Evolutionary conservation across 73 alveolate species (phyloP), one percentile per base, ranked within the genome.

Genomic region (Paraurostyla sp.): DNA sequence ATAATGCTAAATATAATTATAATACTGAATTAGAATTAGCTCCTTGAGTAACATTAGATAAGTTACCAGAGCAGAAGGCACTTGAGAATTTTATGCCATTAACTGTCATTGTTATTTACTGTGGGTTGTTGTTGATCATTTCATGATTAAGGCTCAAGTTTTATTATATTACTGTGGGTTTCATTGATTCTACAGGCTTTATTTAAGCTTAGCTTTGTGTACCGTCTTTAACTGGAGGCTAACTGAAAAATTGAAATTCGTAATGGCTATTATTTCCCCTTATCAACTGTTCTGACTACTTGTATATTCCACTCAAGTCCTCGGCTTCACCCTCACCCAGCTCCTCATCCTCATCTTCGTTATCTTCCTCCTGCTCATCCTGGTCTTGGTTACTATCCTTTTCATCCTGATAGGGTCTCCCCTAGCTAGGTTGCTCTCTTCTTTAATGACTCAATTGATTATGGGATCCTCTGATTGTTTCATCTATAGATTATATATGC

Each of bases 31-130:
- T 32, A 20, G 9, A 2, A 18, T 22, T n/a, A 29, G 3, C 22
- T 9, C 58, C 76, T 60, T 78, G 49, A 0, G 49, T 15, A 33
- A 87, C 93, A 20, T 46, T 30, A 23, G 71, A 29, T 15, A 87
- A 45, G 69, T 87, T 87, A 0, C 93, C 93, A 35, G 93, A 71
- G 41, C 86, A 63, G 52, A 87, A 87, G 23, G 33, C 40, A 27
- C 89, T 78, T 9, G 89, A 78, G 35, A 78, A 78, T 23, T 58
- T 78, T 46, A 78, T 38, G 18, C 82, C 87, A 48, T 73, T 71
- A 4, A 73, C 7, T 13, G 3, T 73, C 32, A 18, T 30, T 29
- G 16, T 11, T 13, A 73, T 73, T 50, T 73, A 45, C 87, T 73
- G 29, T 16, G 87, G 87, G 29, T 73, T 73, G 33, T 73, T 73